Evolutionary conservation across 768 basidiomycete genomes (phyloP).

Genomic region (Lyophyllum decastes): DNA sequence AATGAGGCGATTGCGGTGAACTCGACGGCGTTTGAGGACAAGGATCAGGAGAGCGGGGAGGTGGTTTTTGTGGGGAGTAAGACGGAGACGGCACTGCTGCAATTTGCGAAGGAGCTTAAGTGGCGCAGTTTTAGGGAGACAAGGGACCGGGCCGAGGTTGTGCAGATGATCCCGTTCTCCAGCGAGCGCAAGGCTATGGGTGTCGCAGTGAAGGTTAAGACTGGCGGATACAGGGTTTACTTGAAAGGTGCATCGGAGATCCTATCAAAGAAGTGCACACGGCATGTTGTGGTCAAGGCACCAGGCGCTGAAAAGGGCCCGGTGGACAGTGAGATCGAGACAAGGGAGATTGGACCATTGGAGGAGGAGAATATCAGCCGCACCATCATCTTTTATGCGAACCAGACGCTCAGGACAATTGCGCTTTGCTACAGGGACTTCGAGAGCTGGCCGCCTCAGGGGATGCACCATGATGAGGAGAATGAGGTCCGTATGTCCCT

Average conservation of each 20-base stretch:
- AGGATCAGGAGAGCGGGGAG: constrained; percentile 58
- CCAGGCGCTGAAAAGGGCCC: constrained; percentile 24
- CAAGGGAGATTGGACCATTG: constrained; percentile 60
- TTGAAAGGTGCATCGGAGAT: constrained; percentile 96
- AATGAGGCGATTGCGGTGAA: constrained; percentile 90
- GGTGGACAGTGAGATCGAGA: constrained; percentile 44
- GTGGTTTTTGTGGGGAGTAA: constrained; percentile 84
- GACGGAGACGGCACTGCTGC: constrained; percentile 90
- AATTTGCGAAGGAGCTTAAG: constrained; percentile 77
- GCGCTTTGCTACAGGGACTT: constrained; percentile 94
- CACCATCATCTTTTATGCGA: constrained; percentile 98
- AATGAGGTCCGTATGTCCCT: constrained; percentile 48
- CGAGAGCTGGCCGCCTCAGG: constrained; percentile 77
- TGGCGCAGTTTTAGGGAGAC: constrained; percentile 75
- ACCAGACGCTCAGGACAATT: constrained; percentile 92
- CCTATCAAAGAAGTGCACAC: constrained; percentile 72
- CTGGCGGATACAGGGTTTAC: constrained; percentile 66
- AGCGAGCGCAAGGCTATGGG: constrained; percentile 96
- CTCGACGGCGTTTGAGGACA: constrained; percentile 93
- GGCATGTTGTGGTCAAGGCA: constrained; percentile 69
- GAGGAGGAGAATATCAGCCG: constrained; percentile 82
- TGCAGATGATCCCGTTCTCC: constrained; percentile 93
- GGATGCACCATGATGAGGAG: constrained; percentile 36
- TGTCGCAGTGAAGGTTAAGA: constrained; percentile 67
- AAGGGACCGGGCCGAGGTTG: constrained; percentile 58